phyloP scores from a whole-genome alignment of 106 monocot genomes.

The Agapanthus africanus region DNA sequence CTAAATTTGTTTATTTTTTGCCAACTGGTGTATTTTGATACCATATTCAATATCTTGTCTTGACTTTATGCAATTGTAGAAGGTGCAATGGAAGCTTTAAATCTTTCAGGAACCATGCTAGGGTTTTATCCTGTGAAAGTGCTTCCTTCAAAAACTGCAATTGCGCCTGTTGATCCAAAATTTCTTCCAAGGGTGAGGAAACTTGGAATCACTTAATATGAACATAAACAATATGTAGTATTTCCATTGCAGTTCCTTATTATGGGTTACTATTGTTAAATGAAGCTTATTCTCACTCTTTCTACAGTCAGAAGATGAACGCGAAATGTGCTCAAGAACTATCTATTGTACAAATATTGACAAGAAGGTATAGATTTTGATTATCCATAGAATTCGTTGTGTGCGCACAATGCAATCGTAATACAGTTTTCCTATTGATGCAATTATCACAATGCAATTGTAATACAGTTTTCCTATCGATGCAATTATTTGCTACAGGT shows the following conservation, averaged over 20 bases:
- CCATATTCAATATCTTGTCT: not conserved
- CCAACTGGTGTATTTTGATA: conserved; percentile 1
- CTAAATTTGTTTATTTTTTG: not conserved
- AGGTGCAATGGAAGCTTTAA: conserved; percentile 35
- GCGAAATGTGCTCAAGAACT: conserved; percentile 39
- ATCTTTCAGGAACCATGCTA: conserved; percentile 34
- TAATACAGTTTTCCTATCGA: not conserved
- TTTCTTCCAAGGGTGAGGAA: conserved; percentile 32
- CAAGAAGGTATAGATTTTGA: conserved; percentile 28
- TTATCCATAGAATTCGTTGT: conserved; percentile 5
- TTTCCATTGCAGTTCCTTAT: not conserved
- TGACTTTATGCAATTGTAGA: conserved; percentile 21
- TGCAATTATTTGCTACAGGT: conserved; percentile 16
- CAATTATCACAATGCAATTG: not conserved
- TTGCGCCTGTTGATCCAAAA: conserved; percentile 35
- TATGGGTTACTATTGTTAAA: not conserved
- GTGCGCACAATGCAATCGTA: not conserved
- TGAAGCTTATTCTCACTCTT: not conserved
- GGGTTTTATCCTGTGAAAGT: conserved; percentile 48
- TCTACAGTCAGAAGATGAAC: conserved; percentile 41
- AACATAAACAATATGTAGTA: not conserved
- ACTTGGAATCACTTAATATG: not conserved
- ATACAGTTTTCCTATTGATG: not conserved
- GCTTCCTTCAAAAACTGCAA: conserved; percentile 51
- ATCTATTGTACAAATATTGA: conserved; percentile 55